Percentiles rank a stretch among this genome's conserved stretches.
phyloP scores from a whole-genome alignment of 805 yeast genomes.

The Saccharomyces mikatae region DNA sequence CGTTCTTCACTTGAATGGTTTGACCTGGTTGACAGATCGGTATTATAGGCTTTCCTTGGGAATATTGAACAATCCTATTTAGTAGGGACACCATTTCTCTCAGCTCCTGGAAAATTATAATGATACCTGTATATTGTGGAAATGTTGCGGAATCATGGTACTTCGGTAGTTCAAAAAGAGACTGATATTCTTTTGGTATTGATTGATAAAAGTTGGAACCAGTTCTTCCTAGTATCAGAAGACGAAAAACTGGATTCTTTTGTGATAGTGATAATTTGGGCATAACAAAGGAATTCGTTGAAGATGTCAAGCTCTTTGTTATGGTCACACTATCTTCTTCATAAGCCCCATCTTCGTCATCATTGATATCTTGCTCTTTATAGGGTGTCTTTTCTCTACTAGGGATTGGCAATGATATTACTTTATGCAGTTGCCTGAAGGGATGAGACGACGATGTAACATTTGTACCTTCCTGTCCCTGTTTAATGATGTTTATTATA shows the following conservation, averaged over 20 bases:
- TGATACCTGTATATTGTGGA: conserved; percentile 13
- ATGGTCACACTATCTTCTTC: conserved; percentile 19
- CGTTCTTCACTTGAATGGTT: conserved; percentile 20
- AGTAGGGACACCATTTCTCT: conserved; percentile 19
- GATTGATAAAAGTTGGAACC: conserved; percentile 19
- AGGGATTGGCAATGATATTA: background rate
- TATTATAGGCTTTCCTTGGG: conserved; percentile 16
- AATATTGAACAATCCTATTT: conserved; percentile 17
- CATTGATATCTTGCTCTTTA: conserved; percentile 1
- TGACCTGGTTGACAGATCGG: conserved; percentile 26
- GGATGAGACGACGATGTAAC: conserved; percentile 1
- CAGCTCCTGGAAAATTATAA: conserved; percentile 21
- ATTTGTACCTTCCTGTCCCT: conserved; percentile 1
- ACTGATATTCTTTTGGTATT: conserved; percentile 19
- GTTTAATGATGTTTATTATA: conserved; percentile 2
- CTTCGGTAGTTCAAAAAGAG: conserved; percentile 19
- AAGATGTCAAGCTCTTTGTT: conserved; percentile 20
- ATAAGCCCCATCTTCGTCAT: conserved; percentile 1
- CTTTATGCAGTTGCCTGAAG: background rate
- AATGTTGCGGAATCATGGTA: conserved; percentile 13
- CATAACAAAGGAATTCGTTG: conserved; percentile 29
- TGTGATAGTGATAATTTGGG: conserved; percentile 24
- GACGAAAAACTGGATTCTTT: conserved; percentile 15
- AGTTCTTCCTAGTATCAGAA: conserved; percentile 23
- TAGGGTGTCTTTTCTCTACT: background rate